Percentiles rank a stretch among this genome's conserved stretches.
Conservation (phyloP, 345 rosid species). For the Eucalyptus pauciflora region DNA sequence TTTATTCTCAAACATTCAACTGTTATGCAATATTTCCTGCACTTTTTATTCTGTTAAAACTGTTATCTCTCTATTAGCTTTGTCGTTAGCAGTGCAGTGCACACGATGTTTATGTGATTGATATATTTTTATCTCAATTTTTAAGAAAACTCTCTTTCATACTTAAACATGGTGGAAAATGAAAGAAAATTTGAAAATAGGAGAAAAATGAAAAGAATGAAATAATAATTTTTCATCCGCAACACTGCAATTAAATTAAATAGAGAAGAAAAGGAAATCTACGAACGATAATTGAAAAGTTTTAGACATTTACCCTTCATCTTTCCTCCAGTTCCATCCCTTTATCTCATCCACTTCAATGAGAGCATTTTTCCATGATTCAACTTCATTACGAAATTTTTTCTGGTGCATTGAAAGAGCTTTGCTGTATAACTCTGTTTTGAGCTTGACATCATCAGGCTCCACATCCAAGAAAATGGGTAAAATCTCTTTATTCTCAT, state of each 20-base stretch:
- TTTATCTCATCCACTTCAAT: not conserved
- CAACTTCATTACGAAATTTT: rapidly evolving
- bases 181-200: no score
- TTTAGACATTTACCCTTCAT: not conserved
- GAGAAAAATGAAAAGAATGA: no score
- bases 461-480: not conserved
- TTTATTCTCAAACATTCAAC: no score
- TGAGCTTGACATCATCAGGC: not conserved
- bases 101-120: no score
- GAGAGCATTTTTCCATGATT: not conserved
- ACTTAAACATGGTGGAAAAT: no score
- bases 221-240: no score
- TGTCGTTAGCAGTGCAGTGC: no score
- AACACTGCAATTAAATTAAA: not conserved
- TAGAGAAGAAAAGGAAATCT: not conserved
- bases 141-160: no score
- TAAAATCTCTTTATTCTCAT: not conserved
- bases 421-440: rapidly evolving
- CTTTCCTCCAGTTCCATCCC: not conserved
- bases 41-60: no score
- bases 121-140: no score
- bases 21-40: no score
- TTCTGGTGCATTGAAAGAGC: not conserved
- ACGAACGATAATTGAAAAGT: not conserved
- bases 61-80: no score